Base-by-base conservation (phyloP, 768 basidiomycete genomes). In the Termitomyces heimii region DNA sequence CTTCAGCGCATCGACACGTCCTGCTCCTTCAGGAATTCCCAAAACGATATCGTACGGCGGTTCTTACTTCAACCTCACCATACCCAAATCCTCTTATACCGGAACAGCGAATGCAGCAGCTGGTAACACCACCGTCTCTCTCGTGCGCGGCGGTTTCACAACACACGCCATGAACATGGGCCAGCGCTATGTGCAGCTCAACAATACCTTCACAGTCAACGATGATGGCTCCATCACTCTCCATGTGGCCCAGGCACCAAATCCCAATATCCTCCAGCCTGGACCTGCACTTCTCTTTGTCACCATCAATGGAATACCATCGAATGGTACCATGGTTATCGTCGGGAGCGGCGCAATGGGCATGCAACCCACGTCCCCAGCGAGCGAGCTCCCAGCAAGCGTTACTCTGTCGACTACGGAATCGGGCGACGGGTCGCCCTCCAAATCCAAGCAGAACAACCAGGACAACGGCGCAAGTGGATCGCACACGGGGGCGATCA, bases 121-220 rank as follows among this genome's bases (percentile, higher is more conserved):
- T 0, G 83, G 81, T 50, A 88, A 86, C 64, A 83, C 89, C 12
- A 86, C 82, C 7, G 86, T 96, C 8, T 84, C 84, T 34, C 70
- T 98, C 57, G 74, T 89, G 32, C 89, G 96, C 22, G 80, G 84
- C 5, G 95, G 95, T 1, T 91, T 88, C 75, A 85, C 89, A 3
- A 91, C 89, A 0, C 89, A 92, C 62, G 88, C 82, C 28, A 89
- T 92, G 88, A 92, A 90, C 73, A 92, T 91, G 88, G 89, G 89
- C 0, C 91, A 93, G 70, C 80, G 94, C 5, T 79, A 78, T 54
- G 65, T 94, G 55, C 80, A 89, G 71, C 78, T 92, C 56, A 81
- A 89, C 67, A 83, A 77, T 63, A 84, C 89, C 1, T 92, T 82
- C 73, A 83, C 80, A 1, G 88, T 93, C 57, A 83, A 90, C 67